phyloP scores from a whole-genome alignment of 805 yeast species.

The Monosporozyma servazzii region DNA sequence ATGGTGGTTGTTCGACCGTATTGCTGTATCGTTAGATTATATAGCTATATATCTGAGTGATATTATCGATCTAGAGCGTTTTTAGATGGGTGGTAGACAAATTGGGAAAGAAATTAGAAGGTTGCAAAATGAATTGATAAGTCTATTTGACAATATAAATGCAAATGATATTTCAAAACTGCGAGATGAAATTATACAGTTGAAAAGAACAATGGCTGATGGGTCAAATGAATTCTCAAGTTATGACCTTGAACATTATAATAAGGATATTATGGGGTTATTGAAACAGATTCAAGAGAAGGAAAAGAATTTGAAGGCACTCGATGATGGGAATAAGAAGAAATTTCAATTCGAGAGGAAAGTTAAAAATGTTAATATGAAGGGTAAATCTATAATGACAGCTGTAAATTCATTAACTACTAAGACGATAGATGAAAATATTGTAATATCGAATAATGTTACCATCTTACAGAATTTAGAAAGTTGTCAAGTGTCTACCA shows the following conservation, averaged over 20 bases:
- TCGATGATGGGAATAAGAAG: background rate
- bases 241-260: constrained; percentile 14
- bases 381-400: background rate
- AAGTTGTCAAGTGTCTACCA: constrained; percentile 8
- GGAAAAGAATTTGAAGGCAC: background rate
- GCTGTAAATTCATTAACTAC: background rate
- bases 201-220: constrained; percentile 9
- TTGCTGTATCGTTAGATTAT: background rate
- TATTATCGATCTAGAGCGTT: background rate
- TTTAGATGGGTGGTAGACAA: background rate
- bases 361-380: background rate
- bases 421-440: background rate
- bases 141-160: background rate
- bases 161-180: background rate
- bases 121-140: background rate
- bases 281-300: constrained; percentile 8
- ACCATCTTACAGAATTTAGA: constrained; percentile 9
- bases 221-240: constrained; percentile 10
- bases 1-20: background rate
- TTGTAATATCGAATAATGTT: background rate
- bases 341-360: constrained; percentile 3
- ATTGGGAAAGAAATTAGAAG: constrained; percentile 5
- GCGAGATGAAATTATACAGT: constrained; percentile 4
- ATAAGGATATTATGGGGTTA: constrained; percentile 10
- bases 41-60: too few relatives aligned